Percentiles rank a stretch among this genome's conserved stretches.
These are phyloP conservation scores for Suhomyces emberorum DNA, from an alignment of 805 yeast species.

Conservation along the genomic window DNA sequence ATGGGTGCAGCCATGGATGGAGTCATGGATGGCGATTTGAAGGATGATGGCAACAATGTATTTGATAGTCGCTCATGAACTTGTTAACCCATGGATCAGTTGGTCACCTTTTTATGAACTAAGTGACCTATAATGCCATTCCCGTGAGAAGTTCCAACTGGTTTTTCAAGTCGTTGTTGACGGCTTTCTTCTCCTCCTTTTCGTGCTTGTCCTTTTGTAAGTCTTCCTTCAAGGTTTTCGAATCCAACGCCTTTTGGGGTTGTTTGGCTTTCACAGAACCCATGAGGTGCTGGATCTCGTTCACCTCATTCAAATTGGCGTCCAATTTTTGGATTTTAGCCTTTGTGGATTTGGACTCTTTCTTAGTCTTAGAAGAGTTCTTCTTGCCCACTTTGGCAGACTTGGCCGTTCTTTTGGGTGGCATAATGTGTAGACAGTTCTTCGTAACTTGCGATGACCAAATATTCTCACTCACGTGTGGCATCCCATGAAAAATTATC, in stretches of 20 bases:
- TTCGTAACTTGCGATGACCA: not conserved
- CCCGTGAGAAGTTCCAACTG: conserved; percentile 50
- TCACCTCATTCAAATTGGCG: conserved; percentile 22
- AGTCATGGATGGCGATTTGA: too few relatives aligned
- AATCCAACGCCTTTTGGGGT: conserved; percentile 30
- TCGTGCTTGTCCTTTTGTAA: conserved; percentile 35
- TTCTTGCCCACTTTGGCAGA: conserved; percentile 2
- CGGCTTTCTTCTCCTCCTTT: conserved; percentile 24
- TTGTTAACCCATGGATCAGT: too few relatives aligned
- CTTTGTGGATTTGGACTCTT: conserved; percentile 10
- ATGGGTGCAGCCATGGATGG: too few relatives aligned
- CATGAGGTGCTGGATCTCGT: conserved; percentile 16
- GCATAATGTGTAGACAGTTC: not conserved
- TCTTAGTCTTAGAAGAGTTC: conserved; percentile 4
- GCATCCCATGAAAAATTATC: conserved; percentile 1
- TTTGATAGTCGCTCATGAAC: too few relatives aligned
- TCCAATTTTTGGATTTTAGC: conserved; percentile 29
- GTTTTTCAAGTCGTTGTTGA: conserved; percentile 40
- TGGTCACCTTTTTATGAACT: not conserved
- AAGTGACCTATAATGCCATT: conserved; percentile 26
- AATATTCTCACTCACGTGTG: not conserved
- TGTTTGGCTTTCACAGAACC: conserved; percentile 11
- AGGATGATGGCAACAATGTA: too few relatives aligned
- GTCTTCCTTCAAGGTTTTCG: conserved; percentile 34
- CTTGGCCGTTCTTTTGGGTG: not conserved